These are phyloP conservation scores for Chloris gayana DNA, from an alignment of 176 grass and related monocot species.

Conservation along the genomic window DNA sequence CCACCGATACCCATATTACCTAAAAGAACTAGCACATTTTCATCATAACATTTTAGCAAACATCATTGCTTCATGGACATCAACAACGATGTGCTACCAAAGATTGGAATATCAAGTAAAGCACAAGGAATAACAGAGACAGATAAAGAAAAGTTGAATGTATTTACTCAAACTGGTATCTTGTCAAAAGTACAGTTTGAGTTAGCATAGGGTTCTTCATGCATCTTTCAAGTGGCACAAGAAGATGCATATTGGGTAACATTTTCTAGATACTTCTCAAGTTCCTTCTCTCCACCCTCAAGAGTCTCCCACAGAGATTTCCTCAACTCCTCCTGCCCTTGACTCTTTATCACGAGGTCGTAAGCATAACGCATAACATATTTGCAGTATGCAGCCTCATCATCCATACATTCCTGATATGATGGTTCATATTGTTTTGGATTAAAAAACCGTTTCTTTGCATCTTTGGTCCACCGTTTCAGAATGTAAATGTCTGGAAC, in stretches of 20 bases:
- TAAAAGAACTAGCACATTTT: constrained; percentile 9
- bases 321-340: constrained; percentile 65
- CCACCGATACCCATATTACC: neutral
- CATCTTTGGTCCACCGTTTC: constrained; percentile 83
- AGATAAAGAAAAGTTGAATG: constrained; percentile 6
- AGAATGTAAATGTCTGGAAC: constrained; percentile 79
- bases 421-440: constrained; percentile 62
- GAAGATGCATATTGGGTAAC: constrained; percentile 49
- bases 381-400: constrained; percentile 60
- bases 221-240: constrained; percentile 53
- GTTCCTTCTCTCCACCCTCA: constrained; percentile 56
- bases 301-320: constrained; percentile 59
- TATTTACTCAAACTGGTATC: constrained; percentile 34
- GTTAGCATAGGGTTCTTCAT: constrained; percentile 12
- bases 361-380: constrained; percentile 80
- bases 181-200: constrained; percentile 42
- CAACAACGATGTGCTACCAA: constrained; percentile 3
- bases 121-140: constrained; percentile 1
- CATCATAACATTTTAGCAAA: constrained; percentile 9
- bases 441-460: constrained; percentile 70
- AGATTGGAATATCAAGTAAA: constrained; percentile 6
- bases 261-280: constrained; percentile 66
- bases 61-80: constrained; percentile 7
- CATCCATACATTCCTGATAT: constrained; percentile 58
- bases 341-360: constrained; percentile 81